Percentiles rank a stretch among this genome's conserved stretches.
Evolutionary conservation across 768 basidiomycete genomes (phyloP).

Genomic region (Psilocybe tampanensis): DNA sequence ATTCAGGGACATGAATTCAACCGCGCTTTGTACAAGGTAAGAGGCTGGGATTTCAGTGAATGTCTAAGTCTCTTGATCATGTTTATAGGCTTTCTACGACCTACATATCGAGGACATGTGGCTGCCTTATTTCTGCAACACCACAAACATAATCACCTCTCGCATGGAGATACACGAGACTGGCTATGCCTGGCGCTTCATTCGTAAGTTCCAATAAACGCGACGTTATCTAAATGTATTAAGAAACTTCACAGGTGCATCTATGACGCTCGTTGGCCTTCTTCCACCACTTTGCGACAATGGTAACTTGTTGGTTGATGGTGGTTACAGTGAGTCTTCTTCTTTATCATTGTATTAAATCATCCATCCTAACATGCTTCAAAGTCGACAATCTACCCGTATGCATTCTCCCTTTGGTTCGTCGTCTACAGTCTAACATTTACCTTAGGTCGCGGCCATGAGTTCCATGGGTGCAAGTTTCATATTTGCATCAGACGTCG

Average conservation of each 20-base stretch:
- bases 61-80: neutral
- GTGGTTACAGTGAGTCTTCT: constrained; percentile 72
- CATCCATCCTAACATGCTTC: constrained; percentile 10
- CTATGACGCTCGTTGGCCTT: constrained; percentile 96
- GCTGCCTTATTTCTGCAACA: constrained; percentile 98
- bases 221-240: neutral
- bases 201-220: constrained; percentile 50
- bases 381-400: constrained; percentile 90
- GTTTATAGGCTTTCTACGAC: constrained; percentile 79
- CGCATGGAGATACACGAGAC: constrained; percentile 97
- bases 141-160: constrained; percentile 95
- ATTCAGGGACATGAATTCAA: constrained; percentile 92
- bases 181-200: constrained; percentile 98
- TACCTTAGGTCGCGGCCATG: constrained; percentile 87
- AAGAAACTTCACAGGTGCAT: constrained; percentile 65
- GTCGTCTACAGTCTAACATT: constrained; percentile 1
- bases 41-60: neutral
- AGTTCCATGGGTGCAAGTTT: constrained; percentile 87
- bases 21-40: constrained; percentile 88
- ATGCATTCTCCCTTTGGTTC: constrained; percentile 8
- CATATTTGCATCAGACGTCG: constrained; percentile 94
- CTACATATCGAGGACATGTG: constrained; percentile 98
- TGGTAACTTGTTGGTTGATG: constrained; percentile 90
- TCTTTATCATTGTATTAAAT: neutral
- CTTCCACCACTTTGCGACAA: constrained; percentile 94